A percentile compares a stretch with the other conserved stretches of the same genome.
These are phyloP conservation scores for Pouteria campechiana DNA, from an alignment of 179 eudicot species.

Conservation along the genomic window DNA sequence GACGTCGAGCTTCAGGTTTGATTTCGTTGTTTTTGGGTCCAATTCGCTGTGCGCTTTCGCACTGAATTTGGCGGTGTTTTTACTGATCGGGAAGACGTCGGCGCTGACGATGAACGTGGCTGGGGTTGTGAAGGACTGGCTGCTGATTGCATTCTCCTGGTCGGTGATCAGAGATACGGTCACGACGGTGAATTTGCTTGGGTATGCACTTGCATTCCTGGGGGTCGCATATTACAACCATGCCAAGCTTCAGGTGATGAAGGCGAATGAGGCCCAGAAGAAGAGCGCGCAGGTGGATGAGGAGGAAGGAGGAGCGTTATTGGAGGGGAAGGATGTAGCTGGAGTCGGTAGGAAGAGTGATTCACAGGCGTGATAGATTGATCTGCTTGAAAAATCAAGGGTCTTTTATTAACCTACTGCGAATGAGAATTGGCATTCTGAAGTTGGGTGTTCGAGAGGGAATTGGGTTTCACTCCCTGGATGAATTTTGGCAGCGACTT, in stretches of 20 bases:
- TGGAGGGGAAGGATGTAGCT: constrained; percentile 36
- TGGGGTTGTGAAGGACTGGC: constrained; percentile 87
- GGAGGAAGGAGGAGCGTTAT: constrained; percentile 53
- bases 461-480: too few relatives aligned
- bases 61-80: constrained; percentile 68
- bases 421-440: too few relatives aligned
- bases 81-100: constrained; percentile 76
- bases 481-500: too few relatives aligned
- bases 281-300: constrained; percentile 43
- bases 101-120: constrained; percentile 93
- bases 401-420: too few relatives aligned
- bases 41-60: constrained; percentile 78
- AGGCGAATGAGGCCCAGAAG: constrained; percentile 77
- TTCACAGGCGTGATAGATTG: constrained; percentile 15
- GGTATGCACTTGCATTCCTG: constrained; percentile 65
- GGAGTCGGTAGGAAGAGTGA: constrained; percentile 46
- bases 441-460: too few relatives aligned
- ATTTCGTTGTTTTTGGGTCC: constrained; percentile 56
- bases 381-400: not conserved
- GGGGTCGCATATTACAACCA: constrained; percentile 81
- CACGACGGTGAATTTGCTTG: constrained; percentile 55
- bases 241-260: constrained; percentile 62
- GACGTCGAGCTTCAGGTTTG: constrained; percentile 48
- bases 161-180: constrained; percentile 84
- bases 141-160: constrained; percentile 82